phyloP scores from a whole-genome alignment of 768 basidiomycete species.

The Xanthoconium stramineum region DNA sequence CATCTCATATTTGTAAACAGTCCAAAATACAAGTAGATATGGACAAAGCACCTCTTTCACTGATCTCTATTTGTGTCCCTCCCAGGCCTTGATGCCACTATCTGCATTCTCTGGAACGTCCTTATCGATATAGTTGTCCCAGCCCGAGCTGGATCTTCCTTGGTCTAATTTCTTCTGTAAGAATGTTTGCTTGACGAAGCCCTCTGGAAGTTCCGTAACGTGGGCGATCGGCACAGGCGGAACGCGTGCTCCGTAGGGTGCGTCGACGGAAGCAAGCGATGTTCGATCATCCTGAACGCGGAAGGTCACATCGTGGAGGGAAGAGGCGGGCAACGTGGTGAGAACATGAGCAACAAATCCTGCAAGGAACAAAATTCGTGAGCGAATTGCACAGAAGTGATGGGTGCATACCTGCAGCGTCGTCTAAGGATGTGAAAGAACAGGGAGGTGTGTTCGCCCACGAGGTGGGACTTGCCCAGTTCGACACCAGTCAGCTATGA shows the following conservation, averaged over 20 bases:
- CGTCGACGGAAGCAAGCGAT: conserved; percentile 25
- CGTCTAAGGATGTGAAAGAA: conserved; percentile 33
- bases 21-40: not conserved
- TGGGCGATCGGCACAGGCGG: conserved; percentile 21
- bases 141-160: conserved; percentile 34
- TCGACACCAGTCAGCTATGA: conserved; percentile 28
- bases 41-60: conserved; percentile 26
- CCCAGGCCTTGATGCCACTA: conserved; percentile 19
- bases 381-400: not conserved
- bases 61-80: conserved; percentile 22
- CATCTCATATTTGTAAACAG: not conserved
- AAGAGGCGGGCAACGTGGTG: conserved; percentile 26
- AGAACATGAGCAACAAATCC: conserved; percentile 36
- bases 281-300: conserved; percentile 37
- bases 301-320: conserved; percentile 31
- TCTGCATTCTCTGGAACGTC: too few relatives aligned
- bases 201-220: conserved; percentile 28
- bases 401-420: conserved; percentile 32
- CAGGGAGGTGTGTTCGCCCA: conserved; percentile 32
- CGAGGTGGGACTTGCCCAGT: conserved; percentile 29
- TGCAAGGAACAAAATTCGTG: conserved; percentile 8
- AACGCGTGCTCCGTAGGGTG: conserved; percentile 23
- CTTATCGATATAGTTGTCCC: conserved; percentile 24
- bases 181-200: conserved; percentile 28
- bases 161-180: conserved; percentile 29